Evolutionary conservation across 345 rosid genomes (phyloP), one percentile per base, ranked within the genome.

Genomic region (Abelmoschus esculentus): DNA sequence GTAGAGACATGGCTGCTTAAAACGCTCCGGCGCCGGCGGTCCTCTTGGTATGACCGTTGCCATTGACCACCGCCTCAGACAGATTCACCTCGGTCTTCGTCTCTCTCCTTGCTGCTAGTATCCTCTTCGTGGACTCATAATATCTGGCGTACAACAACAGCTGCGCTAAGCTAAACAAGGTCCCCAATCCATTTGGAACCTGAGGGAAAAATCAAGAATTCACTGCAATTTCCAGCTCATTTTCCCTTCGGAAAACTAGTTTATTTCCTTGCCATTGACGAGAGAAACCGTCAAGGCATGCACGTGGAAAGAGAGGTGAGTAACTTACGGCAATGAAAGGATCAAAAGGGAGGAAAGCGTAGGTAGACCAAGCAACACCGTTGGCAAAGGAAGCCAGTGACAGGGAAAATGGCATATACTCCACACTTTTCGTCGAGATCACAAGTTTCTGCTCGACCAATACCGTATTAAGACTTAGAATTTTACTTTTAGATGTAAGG

Each of bases 321-420:
- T 3, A 47, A 78, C 77, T 76, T 73, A 93, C 98, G 54, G 80
- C 72, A 1, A 93, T 88, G 82, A 82, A 93, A 31, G 79, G 81
- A 71, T 93, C 96, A 9, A 93, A 73, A 11, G 83, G 90, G 53
- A 93, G 80, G 80, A 86, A 74, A 44, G 97, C 88, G 47, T 91
- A 93, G 12, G 81, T 57, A 7, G 85, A 74, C 98, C 98, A 93
- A 64, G 86, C 77, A 56, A 83, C 44, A 5, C 90, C 90, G 66
- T 91, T 91, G 11, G 76, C 87, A 7, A 91, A 82, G 15, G 87
- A 79, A 63, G 89, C 90, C n/a, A 93, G 62, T 4, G 98, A 93
- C 18, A 93, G 57, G 67, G 26, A 80, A 71, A 93, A 83, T 55
- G 98, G 98, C 98, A 93, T 93, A 55, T 81, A 93, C 79, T 89